These are phyloP conservation scores for Candida dubliniensis DNA, from an alignment of 1,139 yeast genomes.

Conservation along the genomic window DNA sequence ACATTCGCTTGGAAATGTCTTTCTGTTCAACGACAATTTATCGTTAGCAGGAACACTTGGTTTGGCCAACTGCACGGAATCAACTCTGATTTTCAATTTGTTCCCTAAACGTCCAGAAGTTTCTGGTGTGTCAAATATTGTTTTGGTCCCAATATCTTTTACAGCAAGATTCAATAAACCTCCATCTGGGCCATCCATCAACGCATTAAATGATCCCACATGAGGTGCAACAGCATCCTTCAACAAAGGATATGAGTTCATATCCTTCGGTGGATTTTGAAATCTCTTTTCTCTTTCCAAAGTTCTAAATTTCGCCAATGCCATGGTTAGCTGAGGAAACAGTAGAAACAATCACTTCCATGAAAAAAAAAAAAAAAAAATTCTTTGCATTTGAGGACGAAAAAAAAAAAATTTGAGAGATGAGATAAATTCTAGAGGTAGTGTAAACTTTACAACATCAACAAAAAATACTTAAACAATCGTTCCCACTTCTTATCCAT, in stretches of 20 bases:
- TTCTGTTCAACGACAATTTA: conserved; percentile 76
- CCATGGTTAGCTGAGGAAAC: conserved; percentile 5
- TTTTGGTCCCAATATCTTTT: conserved; percentile 82
- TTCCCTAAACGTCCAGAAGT: conserved; percentile 68
- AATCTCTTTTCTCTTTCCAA: conserved; percentile 85
- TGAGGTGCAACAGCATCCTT: conserved; percentile 93
- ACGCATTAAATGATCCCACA: conserved; percentile 92
- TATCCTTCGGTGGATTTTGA: conserved; percentile 85
- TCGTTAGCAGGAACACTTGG: conserved; percentile 77
- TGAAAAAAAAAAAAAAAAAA: conserved; percentile 1
- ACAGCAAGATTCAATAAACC: conserved; percentile 85
- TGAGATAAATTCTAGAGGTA: conserved; percentile 6
- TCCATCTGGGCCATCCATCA: conserved; percentile 83
- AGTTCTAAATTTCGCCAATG: conserved; percentile 65
- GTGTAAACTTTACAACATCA: conserved; percentile 1
- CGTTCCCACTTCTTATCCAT: too few species aligned
- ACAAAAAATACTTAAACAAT: not conserved
- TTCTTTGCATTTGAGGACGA: not conserved
- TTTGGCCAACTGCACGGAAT: conserved; percentile 80
- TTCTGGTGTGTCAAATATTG: conserved; percentile 79
- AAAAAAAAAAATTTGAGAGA: conserved; percentile 6
- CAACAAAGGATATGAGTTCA: conserved; percentile 77
- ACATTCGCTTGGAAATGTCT: conserved; percentile 83
- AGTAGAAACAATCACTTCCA: too few species aligned
- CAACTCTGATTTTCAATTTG: conserved; percentile 76